Evolutionary conservation across 306 rosid genomes (phyloP).

Genomic region (Fragaria ananassa): DNA sequence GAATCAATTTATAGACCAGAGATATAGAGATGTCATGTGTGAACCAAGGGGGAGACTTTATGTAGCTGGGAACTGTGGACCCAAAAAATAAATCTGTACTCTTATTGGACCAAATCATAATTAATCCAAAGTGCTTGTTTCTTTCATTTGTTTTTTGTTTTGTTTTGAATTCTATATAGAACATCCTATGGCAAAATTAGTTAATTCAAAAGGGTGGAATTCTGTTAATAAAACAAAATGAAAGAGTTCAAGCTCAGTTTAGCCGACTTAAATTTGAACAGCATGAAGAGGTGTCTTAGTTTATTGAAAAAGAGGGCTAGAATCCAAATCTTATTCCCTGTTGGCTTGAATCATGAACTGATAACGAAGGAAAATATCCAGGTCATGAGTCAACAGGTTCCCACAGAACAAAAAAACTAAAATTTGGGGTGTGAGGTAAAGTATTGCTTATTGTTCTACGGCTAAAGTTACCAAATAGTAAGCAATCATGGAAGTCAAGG

Average conservation of each 20-base stretch:
- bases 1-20: slow-evolving; percentile 16
- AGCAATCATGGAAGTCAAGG: background rate
- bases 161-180: background rate
- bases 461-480: background rate
- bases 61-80: background rate
- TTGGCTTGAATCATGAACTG: background rate
- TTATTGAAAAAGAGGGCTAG: background rate
- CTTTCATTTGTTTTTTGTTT: background rate
- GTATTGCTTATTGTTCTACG: background rate
- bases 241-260: background rate
- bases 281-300: slow-evolving; percentile 2
- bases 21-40: slow-evolving; percentile 4
- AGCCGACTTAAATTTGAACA: slow-evolving; percentile 17
- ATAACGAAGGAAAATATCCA: background rate
- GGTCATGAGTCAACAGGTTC: slow-evolving; percentile 8
- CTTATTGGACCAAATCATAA: background rate
- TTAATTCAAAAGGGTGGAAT: background rate
- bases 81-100: background rate
- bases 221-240: background rate
- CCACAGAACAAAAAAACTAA: background rate
- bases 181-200: background rate
- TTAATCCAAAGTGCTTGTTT: background rate
- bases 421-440: background rate
- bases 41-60: slow-evolving; percentile 3
- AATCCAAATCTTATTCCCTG: slow-evolving; percentile 4